Evolutionary conservation across 768 basidiomycete species (phyloP), one percentile per base, ranked within the genome.

Genomic region (Atractiella rhizophila): DNA sequence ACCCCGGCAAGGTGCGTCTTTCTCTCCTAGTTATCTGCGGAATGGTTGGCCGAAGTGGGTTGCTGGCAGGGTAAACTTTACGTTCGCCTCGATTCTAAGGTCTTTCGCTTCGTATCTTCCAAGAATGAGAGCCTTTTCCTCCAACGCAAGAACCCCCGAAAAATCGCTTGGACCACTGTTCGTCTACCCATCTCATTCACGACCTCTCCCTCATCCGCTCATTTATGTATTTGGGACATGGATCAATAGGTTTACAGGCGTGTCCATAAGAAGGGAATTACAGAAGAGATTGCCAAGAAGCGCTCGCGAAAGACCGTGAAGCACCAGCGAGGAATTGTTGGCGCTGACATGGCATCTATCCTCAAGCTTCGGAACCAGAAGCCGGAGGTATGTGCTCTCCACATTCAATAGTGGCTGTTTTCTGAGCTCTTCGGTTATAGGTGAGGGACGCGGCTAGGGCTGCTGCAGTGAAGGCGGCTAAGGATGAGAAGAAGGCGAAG

Each of bases 251-350:
- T 77, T 47, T 88, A 78, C 70, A 77, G 81, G 51, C 77, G 85
- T 54, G 81, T 91, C 76, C 91, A 96, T 73, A 91, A 88, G 74
- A 98, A 98, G 74, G 91, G 91, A 61, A 73, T 96, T 62, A 85
- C 85, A 37, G 88, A 96, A 66, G 88, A 96, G 64, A 78, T 86
- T 39, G 83, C 85, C 56, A 98, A 96, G 82, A 94, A 91, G 68
- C 77, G 88, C 50, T 78, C 79, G 37, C 79, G 86, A 63, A 74
- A 76, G 63, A 83, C 81, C 49, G 82, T 96, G 58, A 98, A 96
- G 69, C 33, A 35, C 13, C 75, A 88, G 66, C 82, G 91, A 57
- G 91, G 91, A 48, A 83, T 96, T 61, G 83, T 85, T 56, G 91
- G 91, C 62, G 82, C 83, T 50, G 85, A 94, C 62, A 71, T 96